Evolutionary conservation across 345 rosid species (phyloP), one percentile per base, ranked within the genome.

Genomic region (Eucalyptus erythrocorys): DNA sequence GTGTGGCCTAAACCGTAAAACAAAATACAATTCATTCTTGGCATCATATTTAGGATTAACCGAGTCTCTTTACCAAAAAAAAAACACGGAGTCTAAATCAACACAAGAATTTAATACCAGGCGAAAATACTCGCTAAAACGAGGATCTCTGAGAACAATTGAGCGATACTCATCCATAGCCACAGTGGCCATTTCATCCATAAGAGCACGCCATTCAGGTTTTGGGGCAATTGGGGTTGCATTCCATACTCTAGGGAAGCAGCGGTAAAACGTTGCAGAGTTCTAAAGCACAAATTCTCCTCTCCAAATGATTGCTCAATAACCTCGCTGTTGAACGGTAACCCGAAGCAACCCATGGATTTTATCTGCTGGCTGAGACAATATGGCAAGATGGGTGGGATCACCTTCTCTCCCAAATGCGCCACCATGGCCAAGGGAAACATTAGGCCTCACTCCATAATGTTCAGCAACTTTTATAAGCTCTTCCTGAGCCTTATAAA

Each of bases 341-440:
- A 97, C 99, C 88, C 98, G 94, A 48, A 97, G 94, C 21, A 98
- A 97, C 68, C 99, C 99, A 17, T 97, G 97, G 87, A 98, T 94
- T 16, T 99, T 98, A 42, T 98, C 99, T 10, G 99, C 99, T 30
- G 99, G 99, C 94, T 98, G 99, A 92, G 99, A 98, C 94, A 97
- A 90, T 87, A 97, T 98, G 91, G 99, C 99, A 88, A 98, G 98
- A 92, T 98, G 99, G 80, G 99, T 97, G 37, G 99, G 99, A 82
- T 99, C 99, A 87, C 99, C 99, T 87, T 99, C 99, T 93, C 99
- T 94, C 90, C 99, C 99, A 61, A 98, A 98, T 9, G 99, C 97
- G 61, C 99, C 99, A 89, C 99, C 99, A 86, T 99, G 98, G 40
- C 99, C 99, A 88, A 97, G 99, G 93, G 97, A 98, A 98, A 98